Evolutionary conservation across 2,329 filamentous ascomycete species (phyloP), one percentile per base, ranked within the genome.

Genomic region (Emericellopsis cladophorae): DNA sequence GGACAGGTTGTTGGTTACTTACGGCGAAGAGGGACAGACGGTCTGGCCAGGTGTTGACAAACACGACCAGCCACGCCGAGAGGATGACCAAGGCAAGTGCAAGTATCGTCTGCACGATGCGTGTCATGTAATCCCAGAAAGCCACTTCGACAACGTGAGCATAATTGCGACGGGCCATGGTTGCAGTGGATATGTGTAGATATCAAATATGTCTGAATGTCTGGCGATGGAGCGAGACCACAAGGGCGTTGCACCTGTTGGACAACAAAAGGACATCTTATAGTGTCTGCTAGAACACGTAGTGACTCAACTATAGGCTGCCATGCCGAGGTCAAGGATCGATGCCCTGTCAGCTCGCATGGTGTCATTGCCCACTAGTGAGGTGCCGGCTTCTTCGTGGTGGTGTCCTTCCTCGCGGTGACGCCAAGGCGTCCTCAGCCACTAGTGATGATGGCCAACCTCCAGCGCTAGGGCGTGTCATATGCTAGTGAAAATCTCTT

Each of bases 61-160:
- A 41, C 10, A 34, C 31, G 29, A 41, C 29, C 11, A 31, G 15
- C 15, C 31, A 41, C 10, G 39, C 31, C 15, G 39, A 16, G 39
- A 41, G 39, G 29, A 35, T 15, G n/a, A 36, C 12, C 15, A 41
- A 31, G 23, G 14, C 31, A 5, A 35, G 14, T 9, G 39, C 39
- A 24, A 41, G 39, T 12, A 41, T 23, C 5, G 32, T 23, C 32
- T 41, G 39, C 11, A 36, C 10, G 31, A 35, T 34, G 18, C 39
- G 39, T 12, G 18, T 22, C 31, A 41, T 26, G 39, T 41, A 41
- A 16, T 35, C 31, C 29, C 29, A 41, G 23, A 41, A 36, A 7
- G 39, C 15, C 7, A 41, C 39, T 4, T 41, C 39, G 31, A 41
- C 39, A 18, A 41, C 39, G 39, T 41, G 39, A 2, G 31, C 39